A percentile compares a stretch with the other conserved stretches of the same genome.
Evolutionary conservation across 306 rosid species (phyloP).

Genomic region (Crataegus laevigata): DNA sequence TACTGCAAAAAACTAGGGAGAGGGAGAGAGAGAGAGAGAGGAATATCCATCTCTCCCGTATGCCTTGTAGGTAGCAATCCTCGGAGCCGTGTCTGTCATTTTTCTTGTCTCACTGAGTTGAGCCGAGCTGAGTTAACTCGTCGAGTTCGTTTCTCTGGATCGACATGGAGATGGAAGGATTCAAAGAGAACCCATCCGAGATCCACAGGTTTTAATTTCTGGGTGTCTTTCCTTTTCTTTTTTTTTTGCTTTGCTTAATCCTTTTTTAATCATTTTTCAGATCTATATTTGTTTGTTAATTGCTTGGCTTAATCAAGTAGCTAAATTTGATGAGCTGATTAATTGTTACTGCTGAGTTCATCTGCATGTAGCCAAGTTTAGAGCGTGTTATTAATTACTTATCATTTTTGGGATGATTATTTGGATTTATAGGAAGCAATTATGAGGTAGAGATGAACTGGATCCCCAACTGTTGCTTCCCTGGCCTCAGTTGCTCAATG

Average conservation of each 20-base stretch:
- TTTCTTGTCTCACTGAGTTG: background rate
- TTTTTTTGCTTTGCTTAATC: background rate
- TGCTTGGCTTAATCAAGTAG: background rate
- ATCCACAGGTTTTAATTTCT: slow-evolving; percentile 37
- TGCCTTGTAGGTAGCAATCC: background rate
- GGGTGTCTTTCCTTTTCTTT: slow-evolving; percentile 5
- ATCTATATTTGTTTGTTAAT: background rate
- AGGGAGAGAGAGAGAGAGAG: background rate
- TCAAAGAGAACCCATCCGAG: slow-evolving; percentile 19
- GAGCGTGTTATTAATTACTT: background rate
- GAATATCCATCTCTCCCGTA: background rate
- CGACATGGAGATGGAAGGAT: slow-evolving; percentile 32
- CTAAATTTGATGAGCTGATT: slow-evolving; percentile 1
- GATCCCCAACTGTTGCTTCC: background rate
- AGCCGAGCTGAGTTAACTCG: background rate
- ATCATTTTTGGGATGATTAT: background rate
- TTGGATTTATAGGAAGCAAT: background rate
- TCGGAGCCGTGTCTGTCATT: background rate
- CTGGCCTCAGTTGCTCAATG: background rate
- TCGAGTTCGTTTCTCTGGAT: background rate
- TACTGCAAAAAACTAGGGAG: too few species aligned
- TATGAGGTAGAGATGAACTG: background rate
- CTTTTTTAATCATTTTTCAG: background rate
- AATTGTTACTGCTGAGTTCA: background rate
- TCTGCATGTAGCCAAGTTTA: background rate